A percentile compares a stretch with the other conserved stretches of the same genome.
Conservation (phyloP, 164 flowering plant species). For the Sedum album region DNA sequence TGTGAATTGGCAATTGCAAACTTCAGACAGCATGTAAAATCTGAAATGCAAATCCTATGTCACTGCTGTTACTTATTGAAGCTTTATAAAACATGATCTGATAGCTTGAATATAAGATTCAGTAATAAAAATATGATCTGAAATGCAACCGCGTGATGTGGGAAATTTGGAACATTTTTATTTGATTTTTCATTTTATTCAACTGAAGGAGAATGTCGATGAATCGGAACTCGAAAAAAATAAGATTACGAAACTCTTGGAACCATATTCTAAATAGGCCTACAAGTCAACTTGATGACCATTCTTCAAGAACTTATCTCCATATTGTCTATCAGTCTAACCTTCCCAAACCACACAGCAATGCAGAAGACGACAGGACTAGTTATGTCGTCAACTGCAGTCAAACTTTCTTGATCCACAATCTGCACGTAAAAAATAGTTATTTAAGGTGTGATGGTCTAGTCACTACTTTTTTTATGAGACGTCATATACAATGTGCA, state of each 20-base stretch:
- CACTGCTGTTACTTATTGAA: no score
- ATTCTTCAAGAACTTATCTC: constrained; percentile 37
- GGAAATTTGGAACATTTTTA: no score
- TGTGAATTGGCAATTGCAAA: not conserved
- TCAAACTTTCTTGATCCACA: constrained; percentile 74
- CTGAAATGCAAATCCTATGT: no score
- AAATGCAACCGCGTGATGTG: no score
- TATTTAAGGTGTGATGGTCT: not conserved
- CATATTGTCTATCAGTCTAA: constrained; percentile 88
- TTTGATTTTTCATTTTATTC: no score
- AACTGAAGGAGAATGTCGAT: no score
- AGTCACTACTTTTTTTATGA: not conserved
- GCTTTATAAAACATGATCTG: no score
- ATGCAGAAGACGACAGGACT: constrained; percentile 70
- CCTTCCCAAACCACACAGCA: constrained; percentile 91
- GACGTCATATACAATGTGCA: not conserved
- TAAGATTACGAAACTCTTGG: not conserved
- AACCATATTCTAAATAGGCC: not conserved
- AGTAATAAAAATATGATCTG: no score
- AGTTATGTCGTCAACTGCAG: constrained; percentile 50
- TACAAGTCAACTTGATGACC: not conserved
- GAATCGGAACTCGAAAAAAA: not conserved
- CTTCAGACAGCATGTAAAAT: not conserved
- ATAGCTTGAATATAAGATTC: no score
- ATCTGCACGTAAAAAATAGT: constrained; percentile 35